phyloP scores from a whole-genome alignment of 768 basidiomycete species.

The Macrolepiota albuminosa region DNA sequence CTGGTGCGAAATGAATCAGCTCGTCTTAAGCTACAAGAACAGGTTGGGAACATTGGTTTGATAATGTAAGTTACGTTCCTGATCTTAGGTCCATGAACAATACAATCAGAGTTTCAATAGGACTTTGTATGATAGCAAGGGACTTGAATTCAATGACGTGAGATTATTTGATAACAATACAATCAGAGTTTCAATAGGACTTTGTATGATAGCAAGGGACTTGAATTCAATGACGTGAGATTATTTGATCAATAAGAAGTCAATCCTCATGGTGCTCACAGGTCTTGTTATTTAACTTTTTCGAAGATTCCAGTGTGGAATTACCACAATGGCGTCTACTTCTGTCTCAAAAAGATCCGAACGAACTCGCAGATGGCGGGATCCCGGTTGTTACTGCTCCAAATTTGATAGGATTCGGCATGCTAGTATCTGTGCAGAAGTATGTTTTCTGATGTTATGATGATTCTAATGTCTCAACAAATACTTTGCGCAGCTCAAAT shows the following conservation, averaged over 20 bases:
- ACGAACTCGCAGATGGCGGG: not conserved
- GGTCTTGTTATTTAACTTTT: slow-evolving; percentile 76
- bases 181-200: slow-evolving; percentile 29
- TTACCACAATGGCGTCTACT: slow-evolving; percentile 57
- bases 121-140: slow-evolving; percentile 63
- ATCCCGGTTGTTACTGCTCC: slow-evolving; percentile 26
- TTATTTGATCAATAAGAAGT: not conserved
- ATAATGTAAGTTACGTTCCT: slow-evolving; percentile 43
- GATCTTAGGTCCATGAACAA: not conserved
- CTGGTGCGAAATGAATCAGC: slow-evolving; percentile 61
- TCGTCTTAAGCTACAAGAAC: slow-evolving; percentile 36
- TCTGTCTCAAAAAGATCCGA: slow-evolving; percentile 33
- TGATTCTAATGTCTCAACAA: not conserved
- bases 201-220: slow-evolving; percentile 59
- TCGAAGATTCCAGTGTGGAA: slow-evolving; percentile 54
- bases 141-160: too few relatives aligned
- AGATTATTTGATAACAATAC: too few relatives aligned
- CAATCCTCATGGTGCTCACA: slow-evolving; percentile 17
- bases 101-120: slow-evolving; percentile 16
- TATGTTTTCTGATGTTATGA: slow-evolving; percentile 15
- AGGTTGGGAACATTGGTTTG: slow-evolving; percentile 55
- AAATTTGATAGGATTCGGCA: slow-evolving; percentile 46
- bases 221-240: slow-evolving; percentile 61
- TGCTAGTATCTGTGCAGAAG: slow-evolving; percentile 55
- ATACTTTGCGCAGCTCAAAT: slow-evolving; percentile 45